phyloP scores from a whole-genome alignment of 371 early-diverging fungal species.

The Rhizomucor miehei region DNA sequence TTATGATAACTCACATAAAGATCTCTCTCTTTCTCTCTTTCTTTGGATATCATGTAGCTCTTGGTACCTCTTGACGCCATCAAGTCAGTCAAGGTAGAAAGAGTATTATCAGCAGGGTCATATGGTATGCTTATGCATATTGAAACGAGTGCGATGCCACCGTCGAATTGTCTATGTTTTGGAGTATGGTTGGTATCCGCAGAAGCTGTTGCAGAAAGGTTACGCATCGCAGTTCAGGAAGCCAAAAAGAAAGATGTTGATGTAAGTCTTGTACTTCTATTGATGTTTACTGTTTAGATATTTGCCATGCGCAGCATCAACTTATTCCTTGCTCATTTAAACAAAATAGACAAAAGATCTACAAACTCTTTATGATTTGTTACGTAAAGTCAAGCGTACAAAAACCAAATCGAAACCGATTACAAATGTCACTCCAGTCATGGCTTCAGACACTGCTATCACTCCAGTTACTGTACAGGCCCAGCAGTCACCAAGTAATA shows the following conservation, averaged over 20 bases:
- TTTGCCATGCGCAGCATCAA: too few species aligned
- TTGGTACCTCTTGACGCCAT: constrained; percentile 34
- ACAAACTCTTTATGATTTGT: constrained; percentile 25
- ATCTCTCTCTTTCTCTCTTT: too few species aligned
- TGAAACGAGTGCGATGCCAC: constrained; percentile 13
- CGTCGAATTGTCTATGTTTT: constrained; percentile 19
- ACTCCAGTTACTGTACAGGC: constrained; percentile 41
- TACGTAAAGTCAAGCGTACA: constrained; percentile 18
- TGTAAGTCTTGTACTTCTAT: too few species aligned
- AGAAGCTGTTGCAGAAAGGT: constrained; percentile 26
- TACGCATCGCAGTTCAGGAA: constrained; percentile 22
- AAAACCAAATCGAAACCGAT: constrained; percentile 14
- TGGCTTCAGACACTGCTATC: constrained; percentile 23
- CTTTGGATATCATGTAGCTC: constrained; percentile 16
- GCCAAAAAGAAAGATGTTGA: constrained; percentile 12
- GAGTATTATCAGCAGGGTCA: constrained; percentile 15
- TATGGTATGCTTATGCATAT: constrained; percentile 24
- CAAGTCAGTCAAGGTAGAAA: constrained; percentile 23
- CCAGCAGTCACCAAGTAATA: constrained; percentile 21
- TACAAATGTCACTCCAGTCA: constrained; percentile 32
- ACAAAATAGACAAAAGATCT: constrained; percentile 7
- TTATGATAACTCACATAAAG: too few species aligned
- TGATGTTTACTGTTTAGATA: too few species aligned
- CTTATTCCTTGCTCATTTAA: not conserved
- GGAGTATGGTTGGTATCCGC: constrained; percentile 34